A percentile compares a stretch with the other conserved stretches of the same genome.
These are phyloP conservation scores for Entonaema liquescens DNA, from an alignment of 495 filamentous ascomycete genomes.

Conservation along the genomic window DNA sequence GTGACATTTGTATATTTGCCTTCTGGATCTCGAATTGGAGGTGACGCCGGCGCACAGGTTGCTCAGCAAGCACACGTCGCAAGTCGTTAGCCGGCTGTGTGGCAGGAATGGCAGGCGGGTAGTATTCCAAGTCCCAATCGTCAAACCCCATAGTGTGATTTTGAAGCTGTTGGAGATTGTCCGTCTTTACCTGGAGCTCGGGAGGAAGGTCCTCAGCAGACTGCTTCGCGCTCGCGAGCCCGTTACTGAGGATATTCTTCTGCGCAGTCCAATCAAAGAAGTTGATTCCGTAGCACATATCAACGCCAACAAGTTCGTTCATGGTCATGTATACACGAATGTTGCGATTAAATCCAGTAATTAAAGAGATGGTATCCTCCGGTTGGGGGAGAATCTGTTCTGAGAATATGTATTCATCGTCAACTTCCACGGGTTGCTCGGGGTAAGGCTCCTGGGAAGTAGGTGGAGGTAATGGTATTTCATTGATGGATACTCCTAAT, in stretches of 20 bases:
- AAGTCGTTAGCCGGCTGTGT: conserved; percentile 50
- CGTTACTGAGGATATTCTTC: conserved; percentile 67
- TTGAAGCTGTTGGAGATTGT: conserved; percentile 33
- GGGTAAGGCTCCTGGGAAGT: conserved; percentile 80
- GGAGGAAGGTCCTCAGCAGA: conserved; percentile 66
- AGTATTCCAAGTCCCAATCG: conserved; percentile 49
- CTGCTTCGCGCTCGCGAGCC: conserved; percentile 66
- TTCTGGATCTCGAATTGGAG: conserved; percentile 87
- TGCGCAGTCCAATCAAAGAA: conserved; percentile 77
- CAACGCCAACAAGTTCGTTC: conserved; percentile 71
- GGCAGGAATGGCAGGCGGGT: conserved; percentile 45
- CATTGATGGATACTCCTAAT: conserved; percentile 70
- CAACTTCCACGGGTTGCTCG: conserved; percentile 78
- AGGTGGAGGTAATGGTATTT: conserved; percentile 71
- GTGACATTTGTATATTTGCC: conserved; percentile 79
- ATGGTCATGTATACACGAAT: conserved; percentile 76
- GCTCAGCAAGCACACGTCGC: conserved; percentile 46
- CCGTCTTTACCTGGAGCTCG: conserved; percentile 64
- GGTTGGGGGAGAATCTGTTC: conserved; percentile 72
- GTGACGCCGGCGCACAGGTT: conserved; percentile 55
- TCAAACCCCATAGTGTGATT: conserved; percentile 42
- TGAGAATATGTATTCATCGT: conserved; percentile 77
- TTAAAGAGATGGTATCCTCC: conserved; percentile 63
- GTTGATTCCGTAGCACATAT: conserved; percentile 76
- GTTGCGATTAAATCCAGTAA: conserved; percentile 81